Conservation (phyloP, 192 early-diverging fungal genomes). For the Lunasporangiospora selenospora region DNA sequence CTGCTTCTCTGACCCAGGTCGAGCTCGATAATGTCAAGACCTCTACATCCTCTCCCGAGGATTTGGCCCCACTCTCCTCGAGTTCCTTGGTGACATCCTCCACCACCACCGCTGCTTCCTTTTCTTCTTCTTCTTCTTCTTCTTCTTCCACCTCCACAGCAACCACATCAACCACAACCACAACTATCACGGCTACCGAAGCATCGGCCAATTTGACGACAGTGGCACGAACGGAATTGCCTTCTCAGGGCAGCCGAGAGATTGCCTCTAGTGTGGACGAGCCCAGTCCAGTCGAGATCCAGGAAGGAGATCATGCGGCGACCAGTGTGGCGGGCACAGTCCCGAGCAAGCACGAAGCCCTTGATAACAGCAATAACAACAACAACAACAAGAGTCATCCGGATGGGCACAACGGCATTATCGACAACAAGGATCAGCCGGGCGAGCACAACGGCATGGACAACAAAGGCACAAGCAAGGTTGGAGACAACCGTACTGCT, state of each 20-base stretch:
- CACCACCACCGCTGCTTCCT: neutral
- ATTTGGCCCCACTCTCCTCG: too few species aligned
- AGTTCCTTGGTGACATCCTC: too few species aligned
- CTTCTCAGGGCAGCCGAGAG: neutral
- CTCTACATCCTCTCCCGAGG: too few species aligned
- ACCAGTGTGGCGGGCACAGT: neutral
- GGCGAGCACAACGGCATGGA: too few species aligned
- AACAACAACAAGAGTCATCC: neutral
- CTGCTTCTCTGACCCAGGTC: too few species aligned
- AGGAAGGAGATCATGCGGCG: neutral
- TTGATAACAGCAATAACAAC: neutral
- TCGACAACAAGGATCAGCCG: too few species aligned
- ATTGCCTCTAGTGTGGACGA: neutral
- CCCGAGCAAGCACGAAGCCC: neutral
- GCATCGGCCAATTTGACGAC: too few species aligned
- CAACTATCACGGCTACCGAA: neutral
- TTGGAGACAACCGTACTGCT: constrained; percentile 4
- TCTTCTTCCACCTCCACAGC: neutral
- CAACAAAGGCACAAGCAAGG: too few species aligned
- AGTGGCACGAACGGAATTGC: too few species aligned
- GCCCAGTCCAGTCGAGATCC: constrained; percentile 9
- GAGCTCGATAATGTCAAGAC: too few species aligned
- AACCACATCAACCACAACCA: neutral
- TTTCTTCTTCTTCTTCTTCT: neutral
- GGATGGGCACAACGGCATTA: too few species aligned